Conservation (phyloP, 306 rosid genomes). For the Cicer cuneatum region DNA sequence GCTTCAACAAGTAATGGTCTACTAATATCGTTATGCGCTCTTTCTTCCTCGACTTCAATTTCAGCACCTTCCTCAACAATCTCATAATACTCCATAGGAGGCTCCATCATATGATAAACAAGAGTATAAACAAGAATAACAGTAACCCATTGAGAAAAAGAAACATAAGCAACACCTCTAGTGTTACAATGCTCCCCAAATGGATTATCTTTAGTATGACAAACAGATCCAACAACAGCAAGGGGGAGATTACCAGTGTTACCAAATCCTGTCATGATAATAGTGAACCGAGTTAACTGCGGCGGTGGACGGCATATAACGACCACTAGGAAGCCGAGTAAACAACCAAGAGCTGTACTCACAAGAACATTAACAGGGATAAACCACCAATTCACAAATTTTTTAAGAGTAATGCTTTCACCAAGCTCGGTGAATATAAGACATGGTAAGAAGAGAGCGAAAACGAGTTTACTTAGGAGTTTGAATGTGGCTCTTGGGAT, state of each 20-base stretch:
- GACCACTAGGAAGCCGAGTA: constrained; percentile 74
- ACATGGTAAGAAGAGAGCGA: constrained; percentile 90
- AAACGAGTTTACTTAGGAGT: constrained; percentile 87
- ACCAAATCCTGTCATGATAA: constrained; percentile 88
- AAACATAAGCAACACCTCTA: constrained; percentile 87
- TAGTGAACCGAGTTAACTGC: constrained; percentile 62
- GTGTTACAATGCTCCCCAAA: constrained; percentile 76
- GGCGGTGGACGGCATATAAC: constrained; percentile 81
- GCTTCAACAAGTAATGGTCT: constrained; percentile 91
- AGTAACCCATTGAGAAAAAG: constrained; percentile 86
- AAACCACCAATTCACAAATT: constrained; percentile 80
- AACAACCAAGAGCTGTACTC: constrained; percentile 71
- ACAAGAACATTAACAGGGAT: constrained; percentile 79
- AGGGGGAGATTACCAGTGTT: constrained; percentile 92
- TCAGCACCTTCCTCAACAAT: constrained; percentile 68
- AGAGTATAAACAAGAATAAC: constrained; percentile 86
- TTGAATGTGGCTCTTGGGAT: constrained; percentile 76
- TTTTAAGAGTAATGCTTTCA: constrained; percentile 52
- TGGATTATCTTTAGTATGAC: constrained; percentile 70
- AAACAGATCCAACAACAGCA: constrained; percentile 81
- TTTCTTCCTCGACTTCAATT: constrained; percentile 57
- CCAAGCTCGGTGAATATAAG: constrained; percentile 43
- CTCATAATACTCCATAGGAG: constrained; percentile 76
- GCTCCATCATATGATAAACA: constrained; percentile 98
- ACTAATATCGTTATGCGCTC: constrained; percentile 54